phyloP scores from a whole-genome alignment of 495 filamentous ascomycete genomes.

The Delitschia confertaspora region DNA sequence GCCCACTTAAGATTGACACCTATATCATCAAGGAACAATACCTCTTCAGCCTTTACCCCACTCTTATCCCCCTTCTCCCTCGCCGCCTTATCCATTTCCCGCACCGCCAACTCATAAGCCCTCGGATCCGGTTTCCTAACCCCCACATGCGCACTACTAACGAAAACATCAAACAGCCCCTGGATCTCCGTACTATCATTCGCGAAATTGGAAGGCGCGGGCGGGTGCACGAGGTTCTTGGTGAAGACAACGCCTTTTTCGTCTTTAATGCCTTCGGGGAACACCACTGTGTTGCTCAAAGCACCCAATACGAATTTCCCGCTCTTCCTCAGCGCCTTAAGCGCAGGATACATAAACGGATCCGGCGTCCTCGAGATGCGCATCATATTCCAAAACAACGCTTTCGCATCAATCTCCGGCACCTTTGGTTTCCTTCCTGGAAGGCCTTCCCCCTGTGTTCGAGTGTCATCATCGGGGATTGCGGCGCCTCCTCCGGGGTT shows the following conservation, averaged over 20 bases:
- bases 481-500: slow-evolving; percentile 1
- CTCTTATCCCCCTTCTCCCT: slow-evolving; percentile 41
- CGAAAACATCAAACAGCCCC: slow-evolving; percentile 68
- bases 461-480: slow-evolving; percentile 15
- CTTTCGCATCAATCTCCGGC: slow-evolving; percentile 68
- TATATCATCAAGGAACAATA: slow-evolving; percentile 93
- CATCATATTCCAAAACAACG: slow-evolving; percentile 94
- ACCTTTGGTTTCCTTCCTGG: slow-evolving; percentile 48
- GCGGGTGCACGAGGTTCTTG: slow-evolving; percentile 7
- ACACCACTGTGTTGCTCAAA: slow-evolving; percentile 74
- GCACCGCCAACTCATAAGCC: slow-evolving; percentile 69
- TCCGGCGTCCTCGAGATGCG: slow-evolving; percentile 57
- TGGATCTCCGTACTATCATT: slow-evolving; percentile 40
- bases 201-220: slow-evolving; percentile 4
- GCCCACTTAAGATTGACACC: slow-evolving; percentile 84
- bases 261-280: slow-evolving; percentile 51
- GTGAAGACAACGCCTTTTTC: slow-evolving; percentile 19
- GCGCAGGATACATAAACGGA: slow-evolving; percentile 77
- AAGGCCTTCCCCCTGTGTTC: slow-evolving; percentile 32
- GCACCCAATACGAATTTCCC: slow-evolving; percentile 68
- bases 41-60: slow-evolving; percentile 50
- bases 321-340: slow-evolving; percentile 55
- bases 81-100: slow-evolving; percentile 53
- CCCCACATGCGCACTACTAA: slow-evolving; percentile 77
- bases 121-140: slow-evolving; percentile 75